Evolutionary conservation across 169 alveolate genomes (phyloP), one percentile per base, ranked within the genome.

Genomic region (Cryptosporidium muris): DNA sequence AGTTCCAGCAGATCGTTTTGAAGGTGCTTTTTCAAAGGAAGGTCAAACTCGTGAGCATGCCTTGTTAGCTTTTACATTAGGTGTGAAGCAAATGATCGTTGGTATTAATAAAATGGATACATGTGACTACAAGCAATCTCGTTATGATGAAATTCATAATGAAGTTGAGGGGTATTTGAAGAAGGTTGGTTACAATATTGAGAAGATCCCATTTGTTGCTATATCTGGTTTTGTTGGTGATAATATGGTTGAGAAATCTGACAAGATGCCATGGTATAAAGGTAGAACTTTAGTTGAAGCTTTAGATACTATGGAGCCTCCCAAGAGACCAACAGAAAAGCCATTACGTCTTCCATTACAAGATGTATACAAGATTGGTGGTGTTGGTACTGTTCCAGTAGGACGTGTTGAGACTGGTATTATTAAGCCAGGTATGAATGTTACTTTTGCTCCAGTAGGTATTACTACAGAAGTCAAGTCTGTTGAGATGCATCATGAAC

Each of bases 11-110:
- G 98, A 96, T 66, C 94, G 92, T 80, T 97, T 97, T 94, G 99
- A 96, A 93, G 99, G 99, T 82, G 99, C 97, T 9, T 92, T 94
- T 91, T 92, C 96, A 53, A 94, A 94, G 90, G 97, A 95, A 89
- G 99, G 99, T 49, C 98, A 97, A 93, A 96, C 99, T 67, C 95
- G 99, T 81, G 99, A 97, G 94, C 99, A 97, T 94, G 99, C 99
- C 52, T 95, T 97, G 45, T 95, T 97, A 88, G 99, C 99, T 89
- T 95, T 94, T 95, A 94, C 99, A 88, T 94, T 98, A 92, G 99
- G 99, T 81, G 99, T 97, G 90, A 97, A 96, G 94, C 98, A 98
- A 92, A 95, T 98, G 96, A 95, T 97, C 88, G 98, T 97, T 64
- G 99, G 98, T 66, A 94, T 96, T 89, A 98, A 98, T 97, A 98